These are phyloP conservation scores for Cystobasidium slooffiae DNA, from an alignment of 1,284 basidiomycete species.

Conservation along the genomic window DNA sequence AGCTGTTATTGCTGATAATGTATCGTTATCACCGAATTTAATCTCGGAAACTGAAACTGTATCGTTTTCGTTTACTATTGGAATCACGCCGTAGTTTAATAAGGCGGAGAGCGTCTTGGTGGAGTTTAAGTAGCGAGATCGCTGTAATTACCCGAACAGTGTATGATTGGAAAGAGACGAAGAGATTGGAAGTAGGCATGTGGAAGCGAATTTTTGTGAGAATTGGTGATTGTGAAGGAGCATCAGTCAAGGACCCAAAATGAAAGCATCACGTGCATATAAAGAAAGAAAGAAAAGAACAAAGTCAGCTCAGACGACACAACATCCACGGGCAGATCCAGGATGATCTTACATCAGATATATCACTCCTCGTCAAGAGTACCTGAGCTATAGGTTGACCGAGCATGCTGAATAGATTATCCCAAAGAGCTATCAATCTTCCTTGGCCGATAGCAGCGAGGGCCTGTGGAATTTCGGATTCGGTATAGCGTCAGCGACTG, in stretches of 20 bases:
- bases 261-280: conserved; percentile 1
- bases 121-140: conserved; percentile 90
- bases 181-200: neutral
- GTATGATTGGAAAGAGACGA: neutral
- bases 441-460: conserved; percentile 96
- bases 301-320: neutral
- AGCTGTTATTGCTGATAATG: conserved; percentile 92
- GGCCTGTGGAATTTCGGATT: conserved; percentile 63
- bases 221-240: neutral
- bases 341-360: conserved; percentile 77
- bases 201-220: neutral
- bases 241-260: conserved; percentile 3
- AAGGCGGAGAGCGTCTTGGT: conserved; percentile 90
- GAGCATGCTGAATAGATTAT: conserved; percentile 89
- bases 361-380: conserved; percentile 89
- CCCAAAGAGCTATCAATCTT: conserved; percentile 92
- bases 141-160: conserved; percentile 60
- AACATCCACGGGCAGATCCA: neutral
- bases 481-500: neutral
- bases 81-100: conserved; percentile 85
- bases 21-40: conserved; percentile 99
- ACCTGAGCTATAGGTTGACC: conserved; percentile 96
- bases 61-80: conserved; percentile 96
- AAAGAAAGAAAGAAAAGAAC: neutral
- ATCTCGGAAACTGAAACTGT: conserved; percentile 97